Conservation (phyloP, 2,329 filamentous ascomycete species). For the Alternaria metachromatica region DNA sequence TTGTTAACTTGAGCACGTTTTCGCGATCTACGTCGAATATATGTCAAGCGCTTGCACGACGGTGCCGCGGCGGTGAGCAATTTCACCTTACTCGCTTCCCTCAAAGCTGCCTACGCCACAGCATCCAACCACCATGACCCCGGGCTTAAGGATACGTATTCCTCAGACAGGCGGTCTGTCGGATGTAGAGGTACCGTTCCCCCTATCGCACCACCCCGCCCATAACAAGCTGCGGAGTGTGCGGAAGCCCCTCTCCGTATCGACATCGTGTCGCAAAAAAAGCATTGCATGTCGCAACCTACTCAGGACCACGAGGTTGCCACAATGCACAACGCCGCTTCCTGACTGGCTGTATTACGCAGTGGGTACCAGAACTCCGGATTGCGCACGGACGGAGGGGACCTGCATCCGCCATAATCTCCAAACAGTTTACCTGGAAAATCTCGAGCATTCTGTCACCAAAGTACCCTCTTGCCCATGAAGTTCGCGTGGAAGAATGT, state of each 20-base stretch:
- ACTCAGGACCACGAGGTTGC: constrained; percentile 24
- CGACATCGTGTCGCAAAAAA: constrained; percentile 12
- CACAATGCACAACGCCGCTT: constrained; percentile 15
- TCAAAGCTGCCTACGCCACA: constrained; percentile 6
- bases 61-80: constrained; percentile 24
- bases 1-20: neutral
- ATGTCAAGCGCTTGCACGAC: constrained; percentile 9
- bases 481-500: constrained; percentile 10
- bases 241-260: constrained; percentile 27
- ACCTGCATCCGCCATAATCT: constrained; percentile 26
- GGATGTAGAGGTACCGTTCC: constrained; percentile 29
- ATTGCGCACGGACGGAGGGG: constrained; percentile 19
- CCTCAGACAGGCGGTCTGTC: constrained; percentile 28
- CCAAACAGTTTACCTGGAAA: constrained; percentile 4
- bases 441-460: neutral
- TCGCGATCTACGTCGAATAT: constrained; percentile 4
- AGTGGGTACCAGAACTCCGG: constrained; percentile 13
- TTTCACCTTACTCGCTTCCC: constrained; percentile 6
- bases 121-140: constrained; percentile 13
- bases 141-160: constrained; percentile 7
- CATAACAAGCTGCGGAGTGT: constrained; percentile 28
- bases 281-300: constrained; percentile 15
- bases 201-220: constrained; percentile 20
- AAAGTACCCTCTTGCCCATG: neutral
- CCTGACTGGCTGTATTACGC: constrained; percentile 16